These are phyloP conservation scores for Phytophthora chlamydospora DNA, from an alignment of 352 stramenopile genomes.

Conservation along the genomic window DNA sequence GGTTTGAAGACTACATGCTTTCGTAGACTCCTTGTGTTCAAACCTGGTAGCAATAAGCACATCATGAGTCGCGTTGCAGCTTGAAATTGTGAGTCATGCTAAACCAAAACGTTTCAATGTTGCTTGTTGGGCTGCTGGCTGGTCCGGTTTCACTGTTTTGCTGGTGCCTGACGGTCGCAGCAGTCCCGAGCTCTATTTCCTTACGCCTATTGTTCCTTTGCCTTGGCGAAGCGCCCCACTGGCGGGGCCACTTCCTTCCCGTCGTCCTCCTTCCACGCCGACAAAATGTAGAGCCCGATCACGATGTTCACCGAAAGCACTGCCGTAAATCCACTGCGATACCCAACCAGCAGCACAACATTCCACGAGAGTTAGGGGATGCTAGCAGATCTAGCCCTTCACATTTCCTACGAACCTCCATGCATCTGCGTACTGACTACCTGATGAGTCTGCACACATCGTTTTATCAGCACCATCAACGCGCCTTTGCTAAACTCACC, in stretches of 20 bases:
- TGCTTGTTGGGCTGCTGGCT: no score
- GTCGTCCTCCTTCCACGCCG: conserved; percentile 68
- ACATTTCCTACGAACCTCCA: conserved; percentile 56
- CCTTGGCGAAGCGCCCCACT: conserved; percentile 63
- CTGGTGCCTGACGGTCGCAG: background rate
- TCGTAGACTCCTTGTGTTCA: background rate
- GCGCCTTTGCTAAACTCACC: background rate
- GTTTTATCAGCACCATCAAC: conserved; percentile 1
- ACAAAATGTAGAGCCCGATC: conserved; percentile 80
- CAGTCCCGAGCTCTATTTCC: background rate
- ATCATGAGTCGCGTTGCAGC: background rate
- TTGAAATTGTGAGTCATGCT: background rate
- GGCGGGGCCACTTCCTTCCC: conserved; percentile 54
- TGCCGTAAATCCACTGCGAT: conserved; percentile 63
- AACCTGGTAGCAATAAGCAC: background rate
- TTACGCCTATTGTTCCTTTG: conserved; percentile 50
- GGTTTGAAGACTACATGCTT: no score
- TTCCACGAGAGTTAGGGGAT: no score
- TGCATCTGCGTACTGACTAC: conserved; percentile 57
- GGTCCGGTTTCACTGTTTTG: no score
- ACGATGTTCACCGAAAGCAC: conserved; percentile 82
- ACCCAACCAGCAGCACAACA: conserved; percentile 1
- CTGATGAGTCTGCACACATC: conserved; percentile 26
- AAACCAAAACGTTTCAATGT: no score
- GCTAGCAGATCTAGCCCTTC: background rate